Percentiles rank a stretch among this genome's conserved stretches.
These are phyloP conservation scores for Saturnispora saitoi DNA, from an alignment of 805 yeast genomes.

Conservation along the genomic window DNA sequence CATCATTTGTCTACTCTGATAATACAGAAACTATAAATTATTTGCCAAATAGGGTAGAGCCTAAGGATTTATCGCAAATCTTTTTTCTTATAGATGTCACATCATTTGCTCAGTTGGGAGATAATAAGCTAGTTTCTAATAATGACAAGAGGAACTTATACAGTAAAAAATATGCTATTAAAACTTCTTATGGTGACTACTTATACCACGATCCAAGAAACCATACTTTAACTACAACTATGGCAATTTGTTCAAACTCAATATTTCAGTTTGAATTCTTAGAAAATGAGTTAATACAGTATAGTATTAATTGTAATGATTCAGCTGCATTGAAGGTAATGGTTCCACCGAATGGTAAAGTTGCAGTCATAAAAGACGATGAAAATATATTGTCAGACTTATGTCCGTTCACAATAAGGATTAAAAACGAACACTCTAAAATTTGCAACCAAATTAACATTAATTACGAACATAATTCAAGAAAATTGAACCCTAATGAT, in stretches of 20 bases:
- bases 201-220: constrained; percentile 15
- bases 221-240: constrained; percentile 16
- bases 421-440: constrained; percentile 22
- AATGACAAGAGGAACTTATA: background rate
- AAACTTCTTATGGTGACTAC: constrained; percentile 19
- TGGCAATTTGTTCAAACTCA: constrained; percentile 24
- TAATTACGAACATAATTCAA: constrained; percentile 12
- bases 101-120: constrained; percentile 1
- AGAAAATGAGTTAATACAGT: constrained; percentile 9
- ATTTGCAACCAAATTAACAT: constrained; percentile 13
- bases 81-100: constrained; percentile 20
- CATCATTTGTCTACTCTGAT: background rate
- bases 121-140: constrained; percentile 7
- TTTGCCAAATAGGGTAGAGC: constrained; percentile 18
- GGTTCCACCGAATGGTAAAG: constrained; percentile 9
- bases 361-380: constrained; percentile 23
- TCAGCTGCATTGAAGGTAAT: background rate
- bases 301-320: background rate
- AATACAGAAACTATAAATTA: background rate
- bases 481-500: constrained; percentile 11
- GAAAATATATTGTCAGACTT: constrained; percentile 23
- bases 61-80: constrained; percentile 22
- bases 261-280: constrained; percentile 16
- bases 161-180: constrained; percentile 16
- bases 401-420: constrained; percentile 18